Base-by-base conservation (phyloP, 2,329 filamentous ascomycete species). In the Hirsutella thompsonii region DNA sequence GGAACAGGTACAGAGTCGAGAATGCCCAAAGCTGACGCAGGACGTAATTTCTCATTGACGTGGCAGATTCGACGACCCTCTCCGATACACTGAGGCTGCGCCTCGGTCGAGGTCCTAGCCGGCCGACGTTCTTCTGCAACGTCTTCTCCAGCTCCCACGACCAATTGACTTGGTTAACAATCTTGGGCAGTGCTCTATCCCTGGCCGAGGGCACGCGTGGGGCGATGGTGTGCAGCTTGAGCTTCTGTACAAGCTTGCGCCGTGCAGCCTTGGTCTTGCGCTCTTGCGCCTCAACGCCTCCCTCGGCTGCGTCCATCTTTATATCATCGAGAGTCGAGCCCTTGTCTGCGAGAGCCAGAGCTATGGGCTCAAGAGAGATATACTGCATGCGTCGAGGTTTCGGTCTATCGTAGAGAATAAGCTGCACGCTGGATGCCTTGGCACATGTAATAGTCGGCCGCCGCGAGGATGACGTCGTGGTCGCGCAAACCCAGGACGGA, bases 101-200 rank as follows among this genome's bases (percentile, higher is more conserved):
- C 61, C 89, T 89, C 37, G 80, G 78, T 28, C 90, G 77, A 30
- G 83, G 77, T 1, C 88, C 84, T 38, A 98, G 79, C 30, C 90
- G 70, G n/a, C 81, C 79, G 35, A 88, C 83, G 52, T 96, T 98
- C 56, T 83, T 90, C 52, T 94, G 87, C 49, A 98, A 68, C 32
- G 94, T 68, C 50, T 79, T 73, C 46, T 92, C 82, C 43, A 98
- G 71, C 60, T 98, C 93, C 66, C 81, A 88, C 0, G 89, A 87
- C 71, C 92, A 98, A 55, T 98, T 98, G 57, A 96, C 83, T 62
- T 96, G 90, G 52, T 89, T 87, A 49, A 95, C 75, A 44, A 96
- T 89, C 42, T 77, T 78, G 4, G 81, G 74, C 23, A 98, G 67
- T 1, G 84, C 82, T 46, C 78, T 74, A 58, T 98, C 92, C 53